Evolutionary conservation across 768 basidiomycete genomes (phyloP), one percentile per base, ranked within the genome.

Genomic region (Phanerodontia chrysosporium): DNA sequence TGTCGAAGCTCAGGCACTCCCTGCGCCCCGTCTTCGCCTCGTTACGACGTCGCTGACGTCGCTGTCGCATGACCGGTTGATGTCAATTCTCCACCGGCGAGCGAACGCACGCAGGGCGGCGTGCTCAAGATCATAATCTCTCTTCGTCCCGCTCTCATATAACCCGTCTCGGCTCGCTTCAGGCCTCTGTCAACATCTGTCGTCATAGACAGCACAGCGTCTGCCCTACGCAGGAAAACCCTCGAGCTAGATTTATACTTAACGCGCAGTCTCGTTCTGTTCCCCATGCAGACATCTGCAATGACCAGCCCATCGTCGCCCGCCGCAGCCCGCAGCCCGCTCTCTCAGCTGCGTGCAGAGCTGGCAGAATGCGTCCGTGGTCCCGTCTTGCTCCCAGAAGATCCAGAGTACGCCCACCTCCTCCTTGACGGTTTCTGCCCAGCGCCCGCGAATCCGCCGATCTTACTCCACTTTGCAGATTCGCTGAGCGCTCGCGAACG

Each of bases 401-500:
- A 53, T 22, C 27, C 46, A 18, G 36, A 45, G 61, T 62, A 35
- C 46, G 61, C n/a, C n/a, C 57, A 16, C 14, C 27, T 16, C 18
- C 51, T 8, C 6, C 14, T 14, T 42, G n/a, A 13, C 35, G 3
- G 7, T 24, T 18, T 24, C 16, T 25, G 27, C 18, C 30, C 16
- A 29, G 53, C 35, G 25, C 29, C 14, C 27, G 45, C 28, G 24
- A 58, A 27, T 58, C 49, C 30, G 27, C 28, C 44, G 44, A 58
- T 58, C 32, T 52, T 22, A 48, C 57, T 45, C 46, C 39, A 42
- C 39, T 42, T 29, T 35, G 1, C 58, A 71, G 70, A 18, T 71
- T 68, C 46, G 16, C 48, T 4, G 63, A 64, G 16, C 68, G 66
- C 22, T 62, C 67, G 13, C 62, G 55, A 51, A 71, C 67, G 22